These are phyloP conservation scores for Candida railenensis DNA, from an alignment of 805 yeast species.

Conservation along the genomic window DNA sequence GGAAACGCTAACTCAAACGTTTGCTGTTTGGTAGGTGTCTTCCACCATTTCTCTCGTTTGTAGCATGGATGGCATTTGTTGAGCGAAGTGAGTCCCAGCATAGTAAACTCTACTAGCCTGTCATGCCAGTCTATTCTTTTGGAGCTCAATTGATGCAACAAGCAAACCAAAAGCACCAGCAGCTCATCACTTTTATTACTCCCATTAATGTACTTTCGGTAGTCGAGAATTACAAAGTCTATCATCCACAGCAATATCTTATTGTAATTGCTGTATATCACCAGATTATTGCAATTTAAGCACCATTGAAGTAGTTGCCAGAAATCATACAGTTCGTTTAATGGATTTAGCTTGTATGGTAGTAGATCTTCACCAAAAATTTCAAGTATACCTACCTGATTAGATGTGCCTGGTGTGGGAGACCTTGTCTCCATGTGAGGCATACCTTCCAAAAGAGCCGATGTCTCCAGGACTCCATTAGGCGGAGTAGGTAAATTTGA, in stretches of 20 bases:
- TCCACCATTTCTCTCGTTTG: conserved; percentile 6
- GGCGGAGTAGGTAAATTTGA: not conserved
- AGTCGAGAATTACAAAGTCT: not conserved
- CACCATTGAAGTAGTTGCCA: conserved; percentile 37
- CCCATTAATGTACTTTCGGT: not conserved
- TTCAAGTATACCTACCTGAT: conserved; percentile 3
- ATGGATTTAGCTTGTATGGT: conserved; percentile 15
- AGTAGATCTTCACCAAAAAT: conserved; percentile 34
- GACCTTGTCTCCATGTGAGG: conserved; percentile 13
- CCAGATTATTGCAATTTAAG: conserved; percentile 23
- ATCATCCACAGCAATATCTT: conserved; percentile 2
- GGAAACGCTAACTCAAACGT: not conserved
- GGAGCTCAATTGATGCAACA: conserved; percentile 22
- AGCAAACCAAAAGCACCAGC: conserved; percentile 10
- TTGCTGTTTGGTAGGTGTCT: not conserved
- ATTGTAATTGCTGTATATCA: conserved; percentile 2
- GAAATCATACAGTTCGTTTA: conserved; percentile 18
- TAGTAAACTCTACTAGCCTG: conserved; percentile 23
- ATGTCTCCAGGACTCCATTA: not conserved
- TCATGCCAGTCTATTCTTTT: conserved; percentile 27
- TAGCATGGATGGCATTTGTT: conserved; percentile 11
- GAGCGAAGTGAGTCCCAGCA: conserved; percentile 25
- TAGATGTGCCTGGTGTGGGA: not conserved
- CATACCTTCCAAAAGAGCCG: conserved; percentile 14
- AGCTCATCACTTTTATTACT: not conserved